Evolutionary conservation across 2,329 filamentous ascomycete species (phyloP).

Genomic region (Fusarium nygamai): DNA sequence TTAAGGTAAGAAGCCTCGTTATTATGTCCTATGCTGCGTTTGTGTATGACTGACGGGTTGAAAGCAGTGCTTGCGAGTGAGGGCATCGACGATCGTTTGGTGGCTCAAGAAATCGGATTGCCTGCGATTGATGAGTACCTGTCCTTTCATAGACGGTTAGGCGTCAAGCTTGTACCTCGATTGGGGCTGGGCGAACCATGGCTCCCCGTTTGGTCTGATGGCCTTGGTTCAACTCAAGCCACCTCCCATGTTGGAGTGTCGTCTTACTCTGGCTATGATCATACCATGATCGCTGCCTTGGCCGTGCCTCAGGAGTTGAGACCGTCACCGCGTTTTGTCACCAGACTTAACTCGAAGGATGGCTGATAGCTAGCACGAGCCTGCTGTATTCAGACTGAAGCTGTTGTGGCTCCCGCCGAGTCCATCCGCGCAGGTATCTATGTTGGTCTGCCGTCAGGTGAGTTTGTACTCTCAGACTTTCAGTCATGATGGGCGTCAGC

Average conservation of each 20-base stretch:
- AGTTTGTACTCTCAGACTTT: neutral
- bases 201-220: neutral
- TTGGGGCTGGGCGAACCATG: neutral
- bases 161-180: conserved; percentile 6
- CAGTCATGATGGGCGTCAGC: neutral
- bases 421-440: neutral
- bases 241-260: neutral
- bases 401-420: neutral
- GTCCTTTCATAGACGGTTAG: neutral
- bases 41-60: conserved; percentile 29
- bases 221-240: neutral
- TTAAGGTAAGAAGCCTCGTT: conserved; percentile 11
- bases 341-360: fast-evolving
- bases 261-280: neutral
- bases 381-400: neutral
- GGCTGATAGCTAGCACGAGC: neutral
- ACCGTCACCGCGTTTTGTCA: too few species aligned
- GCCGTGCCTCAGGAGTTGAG: neutral
- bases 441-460: neutral
- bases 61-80: conserved; percentile 15
- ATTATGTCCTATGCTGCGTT: conserved; percentile 5
- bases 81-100: neutral
- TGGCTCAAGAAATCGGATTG: neutral
- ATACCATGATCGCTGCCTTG: neutral
- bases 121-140: conserved; percentile 8